These are phyloP conservation scores for Santalum album DNA, from an alignment of 164 flowering plant genomes.

Conservation along the genomic window DNA sequence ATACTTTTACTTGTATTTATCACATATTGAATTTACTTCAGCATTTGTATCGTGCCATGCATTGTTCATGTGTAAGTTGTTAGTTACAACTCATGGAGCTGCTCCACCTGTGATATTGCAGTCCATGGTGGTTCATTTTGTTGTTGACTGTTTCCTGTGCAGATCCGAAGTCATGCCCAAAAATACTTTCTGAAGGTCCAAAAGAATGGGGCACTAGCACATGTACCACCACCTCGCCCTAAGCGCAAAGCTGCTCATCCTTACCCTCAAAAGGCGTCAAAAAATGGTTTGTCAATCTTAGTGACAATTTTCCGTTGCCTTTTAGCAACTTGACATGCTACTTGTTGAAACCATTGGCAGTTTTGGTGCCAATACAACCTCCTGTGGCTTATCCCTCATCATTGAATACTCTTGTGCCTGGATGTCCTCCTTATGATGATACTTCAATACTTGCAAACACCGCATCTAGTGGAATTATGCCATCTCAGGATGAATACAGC, in stretches of 20 bases:
- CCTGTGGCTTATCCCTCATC: slow-evolving; percentile 48
- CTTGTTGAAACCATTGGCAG: slow-evolving; percentile 25
- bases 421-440: slow-evolving; percentile 58
- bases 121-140: background rate
- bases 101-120: too few relatives aligned
- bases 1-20: too few relatives aligned
- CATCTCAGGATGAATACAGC: slow-evolving; percentile 44
- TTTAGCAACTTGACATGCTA: slow-evolving; percentile 10
- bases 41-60: background rate
- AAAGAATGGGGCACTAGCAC: slow-evolving; percentile 80
- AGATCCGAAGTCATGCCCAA: slow-evolving; percentile 98
- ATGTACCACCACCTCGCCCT: slow-evolving; percentile 96
- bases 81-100: too few relatives aligned
- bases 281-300: slow-evolving; percentile 41
- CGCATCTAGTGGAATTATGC: slow-evolving; percentile 28
- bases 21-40: too few relatives aligned
- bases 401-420: slow-evolving; percentile 35
- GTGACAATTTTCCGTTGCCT: background rate
- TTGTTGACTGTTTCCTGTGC: slow-evolving; percentile 7
- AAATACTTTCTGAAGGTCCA: slow-evolving; percentile 93
- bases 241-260: slow-evolving; percentile 94
- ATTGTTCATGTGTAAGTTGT: background rate
- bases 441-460: slow-evolving; percentile 37
- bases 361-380: slow-evolving; percentile 45
- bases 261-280: slow-evolving; percentile 81